These are phyloP conservation scores for Erucastrum elatum DNA, from an alignment of 345 rosid species.

Conservation along the genomic window DNA sequence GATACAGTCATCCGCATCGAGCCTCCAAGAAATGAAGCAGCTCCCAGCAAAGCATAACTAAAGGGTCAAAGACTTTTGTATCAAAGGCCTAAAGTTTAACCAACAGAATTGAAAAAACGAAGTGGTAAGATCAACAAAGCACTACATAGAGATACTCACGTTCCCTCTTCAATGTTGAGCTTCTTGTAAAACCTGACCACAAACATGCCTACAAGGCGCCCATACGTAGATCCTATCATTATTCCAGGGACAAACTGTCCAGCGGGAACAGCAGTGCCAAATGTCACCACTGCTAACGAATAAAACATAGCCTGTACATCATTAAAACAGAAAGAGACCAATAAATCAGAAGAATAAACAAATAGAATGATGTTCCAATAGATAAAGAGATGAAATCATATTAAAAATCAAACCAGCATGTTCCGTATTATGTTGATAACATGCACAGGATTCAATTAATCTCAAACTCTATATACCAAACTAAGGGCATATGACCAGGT, in stretches of 20 bases:
- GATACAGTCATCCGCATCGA: constrained; percentile 97
- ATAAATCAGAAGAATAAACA: constrained; percentile 11
- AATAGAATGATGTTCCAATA: background rate
- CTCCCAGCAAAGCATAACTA: constrained; percentile 96
- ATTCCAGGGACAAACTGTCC: constrained; percentile 99
- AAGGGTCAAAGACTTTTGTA: constrained; percentile 6
- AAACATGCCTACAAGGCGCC: constrained; percentile 97
- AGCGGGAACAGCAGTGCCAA: constrained; percentile 98
- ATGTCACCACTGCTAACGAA: constrained; percentile 85
- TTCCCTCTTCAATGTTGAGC: constrained; percentile 97
- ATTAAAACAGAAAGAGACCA: constrained; percentile 12
- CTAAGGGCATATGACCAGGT: constrained; percentile 11
- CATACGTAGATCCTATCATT: constrained; percentile 98
- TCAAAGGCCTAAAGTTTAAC: constrained; percentile 20
- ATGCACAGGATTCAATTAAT: constrained; percentile 14
- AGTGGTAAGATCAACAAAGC: constrained; percentile 13
- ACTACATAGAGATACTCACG: constrained; percentile 60
- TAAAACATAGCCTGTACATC: constrained; percentile 88
- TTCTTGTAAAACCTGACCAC: constrained; percentile 87
- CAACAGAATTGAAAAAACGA: background rate
- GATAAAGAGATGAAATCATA: constrained; percentile 9
- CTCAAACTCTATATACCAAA: constrained; percentile 2
- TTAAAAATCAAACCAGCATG: constrained; percentile 11
- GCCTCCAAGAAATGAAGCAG: constrained; percentile 99
- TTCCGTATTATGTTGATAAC: constrained; percentile 18